Evolutionary conservation across 176 grass and related monocot genomes (phyloP), one percentile per base, ranked within the genome.

Genomic region (Avena insularis): DNA sequence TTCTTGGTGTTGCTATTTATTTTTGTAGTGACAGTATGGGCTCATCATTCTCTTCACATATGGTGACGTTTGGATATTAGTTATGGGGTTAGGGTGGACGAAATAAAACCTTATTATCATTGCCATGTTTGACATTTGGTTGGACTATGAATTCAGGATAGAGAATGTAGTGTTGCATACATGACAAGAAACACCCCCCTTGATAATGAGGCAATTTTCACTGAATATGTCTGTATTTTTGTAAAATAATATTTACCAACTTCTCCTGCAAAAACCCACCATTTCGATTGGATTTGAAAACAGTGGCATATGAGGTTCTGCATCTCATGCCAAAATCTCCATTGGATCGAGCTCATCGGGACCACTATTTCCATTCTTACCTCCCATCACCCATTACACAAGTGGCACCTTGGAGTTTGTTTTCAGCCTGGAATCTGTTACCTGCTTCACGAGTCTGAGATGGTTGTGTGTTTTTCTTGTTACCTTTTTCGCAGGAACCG

Each of bases 401-500:
- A n/a, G 43, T 9, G 67, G 6, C 67, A 45, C 36, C 67, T 43
- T 43, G 9, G 16, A 72, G 12, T 73, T 62, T 80, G 6, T 61
- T 13, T 63, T 46, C 12, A 47, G 12, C n/a, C n/a, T 74, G 3
- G 7, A 67, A 56, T 3, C 50, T 23, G 40, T 43, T 43, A 43
- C 40, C 40, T 43, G 6, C 40, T 43, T 43, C 40, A 43, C 40
- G 40, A 63, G 15, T 31, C 29, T 66, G 46, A 80, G 46, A 45
- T 20, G 10, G 48, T 4, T n/a, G 21, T 21, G 51, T 70, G 31
- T 58, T 12, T 40, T 87, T 40, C 11, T 16, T 50, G 33, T 87
- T 6, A 57, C 4, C 17, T 88, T 49, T 71, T 62, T 4, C 6
- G 57, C 88, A 98, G 93, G 96, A 98, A 81, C 96, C 96, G 21